Conservation (phyloP, 768 basidiomycete genomes). For the Lentinus tigrinus region DNA sequence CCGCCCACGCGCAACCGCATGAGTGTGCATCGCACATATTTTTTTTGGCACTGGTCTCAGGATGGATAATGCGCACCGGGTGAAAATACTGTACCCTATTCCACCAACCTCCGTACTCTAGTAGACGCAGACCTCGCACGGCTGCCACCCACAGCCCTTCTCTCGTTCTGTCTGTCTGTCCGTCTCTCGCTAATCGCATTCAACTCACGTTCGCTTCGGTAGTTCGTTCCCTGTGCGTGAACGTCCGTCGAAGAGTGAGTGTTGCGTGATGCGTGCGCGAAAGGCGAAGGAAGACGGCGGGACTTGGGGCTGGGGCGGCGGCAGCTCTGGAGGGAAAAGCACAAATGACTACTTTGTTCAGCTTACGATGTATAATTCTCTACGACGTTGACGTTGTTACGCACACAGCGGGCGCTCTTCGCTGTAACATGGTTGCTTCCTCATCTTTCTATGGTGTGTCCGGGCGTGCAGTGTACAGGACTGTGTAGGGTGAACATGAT, state of each 20-base stretch:
- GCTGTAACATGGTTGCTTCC: background rate
- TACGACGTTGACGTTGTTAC: background rate
- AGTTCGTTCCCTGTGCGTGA: background rate
- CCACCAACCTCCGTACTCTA: conserved; percentile 1
- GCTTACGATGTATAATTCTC: background rate
- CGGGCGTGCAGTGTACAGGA: too few species aligned
- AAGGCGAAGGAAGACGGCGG: background rate
- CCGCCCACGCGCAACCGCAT: conserved; percentile 47
- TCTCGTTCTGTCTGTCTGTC: too few species aligned
- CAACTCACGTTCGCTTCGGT: background rate
- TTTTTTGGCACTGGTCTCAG: background rate
- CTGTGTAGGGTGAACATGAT: too few species aligned
- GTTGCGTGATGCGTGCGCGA: background rate
- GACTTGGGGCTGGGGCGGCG: background rate
- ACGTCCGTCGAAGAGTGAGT: background rate
- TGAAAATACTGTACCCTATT: conserved; percentile 7
- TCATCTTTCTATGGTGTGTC: background rate
- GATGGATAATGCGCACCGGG: background rate
- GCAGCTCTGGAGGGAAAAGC: background rate
- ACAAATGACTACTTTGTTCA: background rate
- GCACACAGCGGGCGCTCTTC: background rate
- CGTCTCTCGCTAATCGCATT: background rate
- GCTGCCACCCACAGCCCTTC: conserved; percentile 1
- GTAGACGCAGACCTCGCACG: conserved; percentile 15
- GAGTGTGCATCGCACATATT: background rate